Evolutionary conservation across 768 basidiomycete species (phyloP), one percentile per base, ranked within the genome.

Genomic region (Tephrocybe sp.): DNA sequence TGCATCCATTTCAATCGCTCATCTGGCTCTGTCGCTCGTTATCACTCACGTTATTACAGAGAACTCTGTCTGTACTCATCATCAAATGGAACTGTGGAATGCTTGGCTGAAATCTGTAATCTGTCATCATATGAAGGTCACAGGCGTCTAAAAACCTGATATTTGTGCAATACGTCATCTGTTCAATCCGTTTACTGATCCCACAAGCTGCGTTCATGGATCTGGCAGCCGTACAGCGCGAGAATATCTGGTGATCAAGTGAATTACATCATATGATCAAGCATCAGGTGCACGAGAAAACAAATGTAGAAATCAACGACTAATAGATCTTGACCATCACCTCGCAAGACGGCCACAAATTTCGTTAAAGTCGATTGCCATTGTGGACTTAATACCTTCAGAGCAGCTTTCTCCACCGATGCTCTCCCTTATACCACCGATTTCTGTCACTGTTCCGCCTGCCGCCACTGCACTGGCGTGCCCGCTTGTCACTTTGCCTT

Each of bases 371-470:
- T 63, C 12, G 49, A 49, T 10, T 69, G 68, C 55, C 62, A 63
- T n/a, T 68, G 67, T 41, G 50, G 58, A 2, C 54, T 58, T 34
- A 65, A 62, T 31, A 38, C 38, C 7, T 63, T 65, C 42, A 44
- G 49, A 6, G 45, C 64, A 16, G 54, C 58, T 3, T 60, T 67
- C 41, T 4, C 35, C 9, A 62, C 60, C 9, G 39, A 49, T 5
- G 49, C 57, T 16, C 52, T 66, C 0, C 65, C 66, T 0, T 52
- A 60, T 12, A 12, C 16, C 13, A 56, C 22, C 39, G 49, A 57
- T 41, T 46, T 66, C 2, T 68, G 67, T 51, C 63, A 69, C 45
- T 69, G 68, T 52, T 62, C 58, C 41, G 39, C 58, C 19, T 69
- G 68, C 51, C 53, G 66, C 5, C 68, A 68, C 38, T 56, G 44